Evolutionary conservation across 2,329 filamentous ascomycete genomes (phyloP), one percentile per base, ranked within the genome.

Genomic region (Tricladium varicosporioides): DNA sequence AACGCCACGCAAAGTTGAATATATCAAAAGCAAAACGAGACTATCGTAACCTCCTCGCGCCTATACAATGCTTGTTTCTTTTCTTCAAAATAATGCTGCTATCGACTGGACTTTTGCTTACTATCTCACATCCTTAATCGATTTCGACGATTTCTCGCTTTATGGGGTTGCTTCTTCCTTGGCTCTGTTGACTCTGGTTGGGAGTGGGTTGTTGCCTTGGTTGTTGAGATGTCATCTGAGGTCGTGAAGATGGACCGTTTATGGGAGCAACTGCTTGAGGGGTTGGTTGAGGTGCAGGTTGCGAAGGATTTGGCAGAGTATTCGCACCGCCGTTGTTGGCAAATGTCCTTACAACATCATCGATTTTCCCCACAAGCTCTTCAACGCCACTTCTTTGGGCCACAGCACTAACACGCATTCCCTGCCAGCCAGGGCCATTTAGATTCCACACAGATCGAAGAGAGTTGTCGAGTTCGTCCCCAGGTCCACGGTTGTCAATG

Each of bases 361-460:
- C 65, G 15, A 70, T 14, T 44, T 66, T 67, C 8, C 48, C 43
- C 14, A 71, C 42, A 44, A 67, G 54, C 13, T 62, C 70, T 54
- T 77, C 76, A 31, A 79, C 72, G 19, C 70, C 70, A 32, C 71
- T 67, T 31, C 71, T 69, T 60, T 67, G 70, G 5, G 74, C 78
- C 5, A 79, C 80, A 1, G 78, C 80, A 53, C 79, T 74, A 2
- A 71, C 74, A 36, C 69, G 66, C 48, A 84, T 75, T 1, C 80
- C 80, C 42, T 71, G 70, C 77, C 80, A 83, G 16, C 73, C 73
- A 2, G 72, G 62, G 10, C 77, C 79, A 48, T 69, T 72, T 13
- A 70, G 67, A 13, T 74, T 70, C 75, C 80, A 83, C 3, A 83
- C 69, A 2, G 72, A 61, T 60, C 73, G 74, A 54, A 83, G 69